Evolutionary conservation across 2,329 filamentous ascomycete genomes (phyloP).

Genomic region (Trichophaea hybrida): DNA sequence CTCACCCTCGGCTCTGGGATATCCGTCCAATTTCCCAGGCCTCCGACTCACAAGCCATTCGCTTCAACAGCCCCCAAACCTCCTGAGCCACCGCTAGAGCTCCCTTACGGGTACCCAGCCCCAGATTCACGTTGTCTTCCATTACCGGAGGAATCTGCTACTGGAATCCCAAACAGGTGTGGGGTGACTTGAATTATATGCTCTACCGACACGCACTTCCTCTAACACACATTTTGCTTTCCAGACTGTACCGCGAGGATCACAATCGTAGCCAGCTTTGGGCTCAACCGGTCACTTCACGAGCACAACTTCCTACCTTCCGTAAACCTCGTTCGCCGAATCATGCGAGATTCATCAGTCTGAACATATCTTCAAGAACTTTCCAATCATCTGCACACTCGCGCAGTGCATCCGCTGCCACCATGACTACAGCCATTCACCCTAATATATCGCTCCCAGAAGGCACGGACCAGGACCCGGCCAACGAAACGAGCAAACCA

Average conservation of each 20-base stretch:
- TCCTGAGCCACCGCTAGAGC: conserved; percentile 6
- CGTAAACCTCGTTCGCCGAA: not conserved
- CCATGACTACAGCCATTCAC: conserved; percentile 16
- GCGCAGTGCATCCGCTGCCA: conserved; percentile 8
- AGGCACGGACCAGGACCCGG: not conserved
- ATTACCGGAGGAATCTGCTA: conserved; percentile 7
- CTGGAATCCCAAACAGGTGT: conserved; percentile 22
- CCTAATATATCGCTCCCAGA: conserved; percentile 20
- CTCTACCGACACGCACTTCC: conserved; percentile 12
- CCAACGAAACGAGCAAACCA: conserved; percentile 19
- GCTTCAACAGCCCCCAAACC: conserved; percentile 5
- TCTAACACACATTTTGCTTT: conserved; percentile 22
- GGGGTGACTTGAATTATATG: conserved; percentile 18
- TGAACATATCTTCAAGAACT: not conserved
- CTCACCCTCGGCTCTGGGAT: conserved; percentile 11
- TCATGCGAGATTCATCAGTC: not conserved
- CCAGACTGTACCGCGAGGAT: conserved; percentile 20
- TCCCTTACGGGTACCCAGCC: conserved; percentile 6
- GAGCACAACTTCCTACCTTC: too few relatives aligned
- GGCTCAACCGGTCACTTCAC: not conserved
- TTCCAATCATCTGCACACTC: not conserved
- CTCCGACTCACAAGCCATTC: conserved; percentile 2
- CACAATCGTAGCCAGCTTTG: conserved; percentile 2
- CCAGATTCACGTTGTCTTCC: conserved; percentile 8
- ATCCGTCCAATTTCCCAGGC: conserved; percentile 13